Evolutionary conservation across 805 yeast species (phyloP).

Genomic region (Barnettozyma sucrosica): DNA sequence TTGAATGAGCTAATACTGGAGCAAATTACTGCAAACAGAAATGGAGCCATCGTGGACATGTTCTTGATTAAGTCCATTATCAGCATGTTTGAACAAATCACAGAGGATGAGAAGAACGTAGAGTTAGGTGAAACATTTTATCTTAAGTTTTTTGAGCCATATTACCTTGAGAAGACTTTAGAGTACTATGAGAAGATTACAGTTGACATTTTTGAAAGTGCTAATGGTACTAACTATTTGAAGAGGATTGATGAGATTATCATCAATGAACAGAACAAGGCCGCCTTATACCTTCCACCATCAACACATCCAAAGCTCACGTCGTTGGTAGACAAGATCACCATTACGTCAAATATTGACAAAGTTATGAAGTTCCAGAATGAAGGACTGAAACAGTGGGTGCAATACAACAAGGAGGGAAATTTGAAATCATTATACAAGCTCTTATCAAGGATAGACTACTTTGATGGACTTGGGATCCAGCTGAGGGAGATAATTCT

Average conservation of each 20-base stretch:
- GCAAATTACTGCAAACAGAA: slow-evolving; percentile 53
- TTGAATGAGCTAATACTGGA: slow-evolving; percentile 45
- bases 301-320: slow-evolving; percentile 48
- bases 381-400: slow-evolving; percentile 57
- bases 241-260: slow-evolving; percentile 46
- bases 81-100: slow-evolving; percentile 64
- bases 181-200: slow-evolving; percentile 48
- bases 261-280: slow-evolving; percentile 55
- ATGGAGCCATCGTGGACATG: slow-evolving; percentile 50
- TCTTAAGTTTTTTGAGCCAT: slow-evolving; percentile 59
- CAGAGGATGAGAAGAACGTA: slow-evolving; percentile 34
- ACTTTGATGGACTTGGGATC: slow-evolving; percentile 42
- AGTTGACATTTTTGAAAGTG: slow-evolving; percentile 34
- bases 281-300: slow-evolving; percentile 47
- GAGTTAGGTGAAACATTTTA: slow-evolving; percentile 58
- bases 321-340: slow-evolving; percentile 50
- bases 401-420: slow-evolving; percentile 37
- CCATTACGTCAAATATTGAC: slow-evolving; percentile 53
- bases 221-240: slow-evolving; percentile 52
- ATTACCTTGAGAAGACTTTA: slow-evolving; percentile 47
- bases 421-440: slow-evolving; percentile 45
- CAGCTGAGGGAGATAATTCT: slow-evolving; percentile 43
- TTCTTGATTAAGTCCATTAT: slow-evolving; percentile 55
- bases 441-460: slow-evolving; percentile 50
- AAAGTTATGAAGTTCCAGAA: slow-evolving; percentile 44